phyloP scores from a whole-genome alignment of 768 basidiomycete species.

The Candolleomyces aberdarensis region DNA sequence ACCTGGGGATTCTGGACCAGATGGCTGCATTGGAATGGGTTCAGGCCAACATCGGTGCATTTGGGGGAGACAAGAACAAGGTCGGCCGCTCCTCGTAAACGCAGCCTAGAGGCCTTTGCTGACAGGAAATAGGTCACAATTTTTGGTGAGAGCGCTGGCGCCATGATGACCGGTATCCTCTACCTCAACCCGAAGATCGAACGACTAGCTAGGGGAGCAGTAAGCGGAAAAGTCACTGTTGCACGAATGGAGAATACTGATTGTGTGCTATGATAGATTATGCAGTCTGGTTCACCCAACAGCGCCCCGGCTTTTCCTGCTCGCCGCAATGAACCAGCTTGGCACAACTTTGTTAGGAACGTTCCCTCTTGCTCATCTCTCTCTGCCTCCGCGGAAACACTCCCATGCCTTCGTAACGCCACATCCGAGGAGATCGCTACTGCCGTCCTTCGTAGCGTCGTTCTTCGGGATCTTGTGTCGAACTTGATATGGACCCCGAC shows the following conservation, averaged over 20 bases:
- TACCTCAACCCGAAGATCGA: constrained; percentile 32
- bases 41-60: constrained; percentile 52
- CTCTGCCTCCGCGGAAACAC: constrained; percentile 25
- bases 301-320: constrained; percentile 29
- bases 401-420: constrained; percentile 28
- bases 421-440: constrained; percentile 21
- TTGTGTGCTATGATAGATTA: constrained; percentile 23
- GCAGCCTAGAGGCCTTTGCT: constrained; percentile 21
- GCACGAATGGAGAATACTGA: too few relatives aligned
- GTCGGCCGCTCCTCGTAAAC: constrained; percentile 3
- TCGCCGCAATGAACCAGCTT: constrained; percentile 27
- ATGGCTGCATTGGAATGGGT: constrained; percentile 51
- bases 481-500: constrained; percentile 31
- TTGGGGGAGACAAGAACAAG: constrained; percentile 52
- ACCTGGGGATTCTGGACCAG: constrained; percentile 46
- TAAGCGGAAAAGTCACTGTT: constrained; percentile 2
- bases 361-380: constrained; percentile 30
- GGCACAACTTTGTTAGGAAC: constrained; percentile 36
- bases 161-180: constrained; percentile 26
- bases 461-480: constrained; percentile 16
- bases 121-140: constrained; percentile 7
- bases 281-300: constrained; percentile 39
- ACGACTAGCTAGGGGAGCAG: constrained; percentile 33
- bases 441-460: constrained; percentile 10
- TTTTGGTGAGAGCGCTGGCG: constrained; percentile 27